Base-by-base conservation (phyloP, 192 early-diverging fungal species). In the Backusella parvicylindrica region DNA sequence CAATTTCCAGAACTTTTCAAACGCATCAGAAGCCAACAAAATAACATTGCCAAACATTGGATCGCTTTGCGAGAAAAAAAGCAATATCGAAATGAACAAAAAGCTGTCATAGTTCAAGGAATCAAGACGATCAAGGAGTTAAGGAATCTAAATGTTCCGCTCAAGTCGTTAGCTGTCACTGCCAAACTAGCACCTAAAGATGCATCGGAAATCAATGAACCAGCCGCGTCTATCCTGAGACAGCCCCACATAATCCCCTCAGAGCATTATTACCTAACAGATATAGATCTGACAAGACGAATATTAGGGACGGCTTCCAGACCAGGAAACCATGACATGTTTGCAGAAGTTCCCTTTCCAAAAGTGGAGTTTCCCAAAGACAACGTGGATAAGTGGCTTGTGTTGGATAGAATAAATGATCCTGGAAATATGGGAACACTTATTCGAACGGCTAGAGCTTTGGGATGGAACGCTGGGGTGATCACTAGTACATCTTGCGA, bases 281-380 rank as follows among this genome's bases (percentile, higher is more conserved):
- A 81, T 56, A 70, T 81, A 16, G 66, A 80, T 37, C 16, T 80
- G 68, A 84, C 85, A 2, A 76, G 82, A 2, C 68, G 79, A 4
- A 85, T 88, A 15, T 69, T 88, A 15, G 85, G 87, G 3, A 84
- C 82, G 16, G 77, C 79, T n/a, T 84, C 87, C 3, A 65, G 53
- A 11, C 75, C 83, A 0, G 47, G 71, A 0, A 67, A 70, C 3
- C 81, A 84, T 30, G 85, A 88, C 60, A 72, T 88, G 11, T 86
- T 77, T 74, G 87, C 87, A 1, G 84, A 86, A 63, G 78, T 85
- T 0, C 53, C 64, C 1, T 80, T 85, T 43, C 87, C 87, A 1
- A 63, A 85, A 79, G 70, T 50, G 56, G 49, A 23, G 37, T 32
- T 31, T 3, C 23, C 36, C 11, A 7, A 47, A 47, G 13, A 47